phyloP scores from a whole-genome alignment of 2,329 filamentous ascomycete genomes.

The Curvularia hawaiiensis region DNA sequence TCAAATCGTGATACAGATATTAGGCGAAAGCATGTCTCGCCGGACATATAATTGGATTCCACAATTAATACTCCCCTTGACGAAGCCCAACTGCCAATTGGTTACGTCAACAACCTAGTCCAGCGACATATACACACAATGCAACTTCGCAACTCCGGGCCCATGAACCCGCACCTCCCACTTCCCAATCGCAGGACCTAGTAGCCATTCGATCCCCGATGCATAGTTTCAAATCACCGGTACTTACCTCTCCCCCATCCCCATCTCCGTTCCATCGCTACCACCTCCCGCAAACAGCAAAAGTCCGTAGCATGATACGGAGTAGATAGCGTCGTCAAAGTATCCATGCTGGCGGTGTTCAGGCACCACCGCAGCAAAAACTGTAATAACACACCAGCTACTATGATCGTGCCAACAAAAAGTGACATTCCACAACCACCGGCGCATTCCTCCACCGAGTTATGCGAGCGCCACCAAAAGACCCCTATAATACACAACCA shows the following conservation, averaged over 20 bases:
- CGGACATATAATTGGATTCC: background rate
- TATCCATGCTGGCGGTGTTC: background rate
- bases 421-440: background rate
- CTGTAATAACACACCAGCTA: background rate
- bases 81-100: background rate
- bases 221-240: background rate
- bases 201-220: background rate
- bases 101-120: background rate
- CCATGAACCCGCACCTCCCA: background rate
- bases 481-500: no score
- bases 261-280: no score
- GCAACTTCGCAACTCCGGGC: background rate
- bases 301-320: background rate
- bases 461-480: no score
- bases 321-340: background rate
- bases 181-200: background rate
- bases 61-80: background rate
- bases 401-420: background rate
- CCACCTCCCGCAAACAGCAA: background rate
- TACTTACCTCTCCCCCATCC: background rate
- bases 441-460: no score
- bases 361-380: background rate
- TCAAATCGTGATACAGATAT: background rate
- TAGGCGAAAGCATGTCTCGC: background rate
- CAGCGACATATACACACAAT: background rate